phyloP scores from a whole-genome alignment of 495 filamentous ascomycete species.

The Penicillium herquei region DNA sequence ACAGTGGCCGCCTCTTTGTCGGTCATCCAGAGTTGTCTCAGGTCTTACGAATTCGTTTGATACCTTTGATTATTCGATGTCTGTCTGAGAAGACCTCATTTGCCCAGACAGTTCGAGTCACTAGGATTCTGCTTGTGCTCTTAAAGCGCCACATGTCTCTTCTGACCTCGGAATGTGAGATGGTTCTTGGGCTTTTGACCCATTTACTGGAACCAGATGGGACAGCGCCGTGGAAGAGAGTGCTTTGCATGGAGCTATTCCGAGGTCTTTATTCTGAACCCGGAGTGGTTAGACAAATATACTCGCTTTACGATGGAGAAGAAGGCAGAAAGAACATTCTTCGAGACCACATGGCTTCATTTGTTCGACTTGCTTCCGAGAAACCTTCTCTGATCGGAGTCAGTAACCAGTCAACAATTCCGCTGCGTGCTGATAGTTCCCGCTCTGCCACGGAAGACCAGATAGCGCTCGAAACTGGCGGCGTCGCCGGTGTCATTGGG shows the following conservation, averaged over 20 bases:
- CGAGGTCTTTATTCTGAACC: slow-evolving; percentile 80
- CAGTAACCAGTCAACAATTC: slow-evolving; percentile 79
- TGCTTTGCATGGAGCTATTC: slow-evolving; percentile 88
- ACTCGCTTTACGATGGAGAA: slow-evolving; percentile 70
- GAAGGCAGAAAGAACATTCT: slow-evolving; percentile 75
- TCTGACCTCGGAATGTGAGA: slow-evolving; percentile 76
- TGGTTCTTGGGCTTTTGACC: slow-evolving; percentile 79
- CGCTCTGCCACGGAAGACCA: slow-evolving; percentile 65
- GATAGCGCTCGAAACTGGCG: slow-evolving; percentile 81
- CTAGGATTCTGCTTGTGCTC: slow-evolving; percentile 76
- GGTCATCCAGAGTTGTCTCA: slow-evolving; percentile 77
- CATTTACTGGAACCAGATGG: slow-evolving; percentile 85
- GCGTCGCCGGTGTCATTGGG: slow-evolving; percentile 83
- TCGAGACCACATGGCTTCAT: slow-evolving; percentile 73
- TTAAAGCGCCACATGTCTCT: slow-evolving; percentile 73
- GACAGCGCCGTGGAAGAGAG: slow-evolving; percentile 75
- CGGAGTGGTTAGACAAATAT: slow-evolving; percentile 74
- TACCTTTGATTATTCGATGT: slow-evolving; percentile 77
- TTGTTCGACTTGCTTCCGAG: slow-evolving; percentile 87
- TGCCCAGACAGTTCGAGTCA: slow-evolving; percentile 75
- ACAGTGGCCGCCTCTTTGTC: slow-evolving; percentile 77
- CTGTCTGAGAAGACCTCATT: slow-evolving; percentile 79
- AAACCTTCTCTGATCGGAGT: slow-evolving; percentile 85
- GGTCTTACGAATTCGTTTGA: slow-evolving; percentile 72
- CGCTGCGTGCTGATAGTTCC: slow-evolving; percentile 44